Percentiles rank a stretch among this genome's conserved stretches.
Evolutionary conservation across 176 grass and related monocot genomes (phyloP).

Genomic region (Oryza nivara): DNA sequence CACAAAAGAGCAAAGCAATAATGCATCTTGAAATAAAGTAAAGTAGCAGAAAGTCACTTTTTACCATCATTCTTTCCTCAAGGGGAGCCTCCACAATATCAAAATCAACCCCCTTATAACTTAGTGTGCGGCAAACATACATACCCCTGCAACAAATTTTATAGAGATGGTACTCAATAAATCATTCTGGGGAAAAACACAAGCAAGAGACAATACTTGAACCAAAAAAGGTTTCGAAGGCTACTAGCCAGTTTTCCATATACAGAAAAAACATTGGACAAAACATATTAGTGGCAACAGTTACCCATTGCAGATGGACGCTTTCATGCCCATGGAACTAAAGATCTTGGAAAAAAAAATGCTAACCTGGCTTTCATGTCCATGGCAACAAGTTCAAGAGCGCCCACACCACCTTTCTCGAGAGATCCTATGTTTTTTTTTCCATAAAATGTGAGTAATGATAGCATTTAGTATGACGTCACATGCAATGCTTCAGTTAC

Average conservation of each 20-base stretch:
- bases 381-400: constrained; percentile 99
- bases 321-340: constrained; percentile 35
- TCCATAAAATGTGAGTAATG: constrained; percentile 23
- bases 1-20: constrained; percentile 14
- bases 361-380: constrained; percentile 99
- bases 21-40: constrained; percentile 30
- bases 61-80: constrained; percentile 98
- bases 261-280: constrained; percentile 26
- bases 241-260: constrained; percentile 25
- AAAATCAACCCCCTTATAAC: constrained; percentile 93
- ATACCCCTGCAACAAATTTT: constrained; percentile 79
- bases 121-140: constrained; percentile 97
- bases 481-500: constrained; percentile 38
- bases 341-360: constrained; percentile 32
- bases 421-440: constrained; percentile 71
- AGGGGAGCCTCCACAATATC: constrained; percentile 89
- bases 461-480: constrained; percentile 33
- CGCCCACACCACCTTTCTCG: constrained; percentile 99
- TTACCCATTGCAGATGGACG: constrained; percentile 25
- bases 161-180: constrained; percentile 35
- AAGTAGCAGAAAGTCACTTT: constrained; percentile 36
- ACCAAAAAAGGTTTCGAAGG: constrained; percentile 26
- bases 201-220: constrained; percentile 16
- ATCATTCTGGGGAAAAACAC: constrained; percentile 3
- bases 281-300: constrained; percentile 3